Base-by-base conservation (phyloP, 2,329 filamentous ascomycete genomes). In the Coniochaeta sp. region DNA sequence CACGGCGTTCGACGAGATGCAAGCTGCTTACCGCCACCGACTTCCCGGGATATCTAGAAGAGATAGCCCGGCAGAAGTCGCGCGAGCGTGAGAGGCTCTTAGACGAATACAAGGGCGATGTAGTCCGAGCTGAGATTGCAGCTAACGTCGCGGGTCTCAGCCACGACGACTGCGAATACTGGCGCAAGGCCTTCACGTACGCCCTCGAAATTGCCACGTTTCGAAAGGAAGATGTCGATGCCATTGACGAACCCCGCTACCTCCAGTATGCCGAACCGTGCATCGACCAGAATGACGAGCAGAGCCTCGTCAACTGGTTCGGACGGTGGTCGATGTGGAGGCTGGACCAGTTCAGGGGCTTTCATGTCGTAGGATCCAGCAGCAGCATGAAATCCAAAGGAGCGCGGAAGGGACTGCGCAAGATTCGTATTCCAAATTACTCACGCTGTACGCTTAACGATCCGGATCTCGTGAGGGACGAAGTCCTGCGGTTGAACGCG, bases 301-400 rank as follows among this genome's bases (percentile, higher is more conserved):
- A 83, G 59, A 82, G 76, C 52, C 66, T 86, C 26, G 73, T 85
- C 9, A 80, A 83, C 55, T 84, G 79, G 76, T 85, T 83, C 61
- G 79, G 77, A 1, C 78, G 71, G 63, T 85, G 81, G 82, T 70
- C 79, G 1, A 66, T 71, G 28, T 54, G 63, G 51, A 73, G 75
- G 27, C 59, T 80, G 32, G 74, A 82, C 52, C 64, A 66, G 35
- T 79, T 74, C 58, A 74, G 79, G 28, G 75, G 72, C 32, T 84
- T 85, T 56, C 66, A 69, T 16, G 75, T 85, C 3, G 51, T 85
- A 5, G 81, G 81, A 3, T 79, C 79, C 1, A 55, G 59, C 56
- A 33, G 62, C 3, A 49, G 56, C 14, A 62, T 56, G 10, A 61
- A 56, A 1, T 51, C 53, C 28, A 52, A 38, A 6, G 52, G 52